Base-by-base conservation (phyloP, 495 filamentous ascomycete species). In the Cairneyella variabilis region DNA sequence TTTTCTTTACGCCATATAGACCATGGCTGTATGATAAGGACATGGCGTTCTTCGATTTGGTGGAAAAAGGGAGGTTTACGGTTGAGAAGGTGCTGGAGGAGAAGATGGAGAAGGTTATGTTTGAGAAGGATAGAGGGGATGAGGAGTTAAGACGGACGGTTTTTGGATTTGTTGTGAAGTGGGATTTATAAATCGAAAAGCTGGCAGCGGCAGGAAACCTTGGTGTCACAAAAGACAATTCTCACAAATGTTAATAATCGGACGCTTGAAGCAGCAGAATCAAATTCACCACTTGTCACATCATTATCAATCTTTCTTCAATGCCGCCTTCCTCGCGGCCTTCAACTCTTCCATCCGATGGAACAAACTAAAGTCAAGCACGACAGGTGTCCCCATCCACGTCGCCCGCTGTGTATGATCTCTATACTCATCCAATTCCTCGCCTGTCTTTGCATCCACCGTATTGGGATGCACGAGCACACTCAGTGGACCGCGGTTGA, bases 1-100 rank as follows among this genome's bases (percentile, higher is more conserved):
- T 96, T 12, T 93, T 96, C 60, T 97, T 97, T 67, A 95, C 90
- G 0, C 89, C 88, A 1, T 95, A 97, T 71, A 75, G 93, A 55
- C 91, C 92, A 1, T 96, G 91, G 91, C 69, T 96, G 58, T 71
- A 86, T 55, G 78, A 88, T 48, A 84, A 87, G 67, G 93, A 95
- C 58, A 73, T 96, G 64, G 77, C 73, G 5, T 96, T 97, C 71
- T 96, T 97, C 62, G 84, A 89, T 21, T 60, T 88, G 40, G 86
- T 83, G 2, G 71, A 79, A 53, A 73, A 79, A 49, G 70, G 63
- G 37, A 90, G 90, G 0, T 88, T 95, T 53, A 64, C 56, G 3
- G 90, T 95, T 11, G 81, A 79, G 50, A 88, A 91, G 74, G 74
- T 95, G 23, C 71, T 91, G 43, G 88, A 96, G 72, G 81, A 85